These are phyloP conservation scores for Mimosa pudica DNA, from an alignment of 306 rosid genomes.

Conservation along the genomic window DNA sequence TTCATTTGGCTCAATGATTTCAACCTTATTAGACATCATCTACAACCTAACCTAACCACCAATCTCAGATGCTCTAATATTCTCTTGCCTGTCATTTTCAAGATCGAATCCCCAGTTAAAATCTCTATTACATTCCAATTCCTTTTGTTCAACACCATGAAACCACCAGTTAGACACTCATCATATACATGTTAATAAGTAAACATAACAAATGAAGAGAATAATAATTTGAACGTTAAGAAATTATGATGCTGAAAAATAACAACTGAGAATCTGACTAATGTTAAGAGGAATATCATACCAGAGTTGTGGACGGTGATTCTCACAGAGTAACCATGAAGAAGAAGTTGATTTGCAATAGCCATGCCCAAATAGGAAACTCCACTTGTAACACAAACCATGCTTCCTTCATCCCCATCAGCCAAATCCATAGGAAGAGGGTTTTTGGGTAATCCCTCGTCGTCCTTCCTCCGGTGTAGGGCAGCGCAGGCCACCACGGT, in stretches of 20 bases:
- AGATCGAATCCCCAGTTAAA: not conserved
- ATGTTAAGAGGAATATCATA: not conserved
- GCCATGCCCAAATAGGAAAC: conserved; percentile 79
- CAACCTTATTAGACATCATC: not conserved
- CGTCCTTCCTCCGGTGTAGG: conserved; percentile 40
- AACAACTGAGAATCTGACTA: not conserved
- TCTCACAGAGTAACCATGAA: conserved; percentile 75
- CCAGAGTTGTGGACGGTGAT: conserved; percentile 66
- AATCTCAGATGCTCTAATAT: not conserved
- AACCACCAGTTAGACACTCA: not conserved
- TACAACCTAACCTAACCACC: not conserved
- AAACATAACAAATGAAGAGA: not conserved
- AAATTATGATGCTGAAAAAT: not conserved
- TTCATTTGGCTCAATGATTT: not conserved
- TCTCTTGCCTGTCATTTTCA: not conserved
- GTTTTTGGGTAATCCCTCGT: conserved; percentile 31
- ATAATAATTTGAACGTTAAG: not conserved
- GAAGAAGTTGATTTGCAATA: conserved; percentile 63
- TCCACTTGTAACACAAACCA: conserved; percentile 85
- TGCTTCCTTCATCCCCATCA: conserved; percentile 36
- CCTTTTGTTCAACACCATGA: not conserved
- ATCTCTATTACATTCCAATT: not conserved
- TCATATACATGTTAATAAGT: not conserved
- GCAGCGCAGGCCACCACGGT: conserved; percentile 47
- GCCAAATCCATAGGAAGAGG: conserved; percentile 10